phyloP scores from a whole-genome alignment of 2,329 filamentous ascomycete genomes.

The Penicillium griseofulvum region DNA sequence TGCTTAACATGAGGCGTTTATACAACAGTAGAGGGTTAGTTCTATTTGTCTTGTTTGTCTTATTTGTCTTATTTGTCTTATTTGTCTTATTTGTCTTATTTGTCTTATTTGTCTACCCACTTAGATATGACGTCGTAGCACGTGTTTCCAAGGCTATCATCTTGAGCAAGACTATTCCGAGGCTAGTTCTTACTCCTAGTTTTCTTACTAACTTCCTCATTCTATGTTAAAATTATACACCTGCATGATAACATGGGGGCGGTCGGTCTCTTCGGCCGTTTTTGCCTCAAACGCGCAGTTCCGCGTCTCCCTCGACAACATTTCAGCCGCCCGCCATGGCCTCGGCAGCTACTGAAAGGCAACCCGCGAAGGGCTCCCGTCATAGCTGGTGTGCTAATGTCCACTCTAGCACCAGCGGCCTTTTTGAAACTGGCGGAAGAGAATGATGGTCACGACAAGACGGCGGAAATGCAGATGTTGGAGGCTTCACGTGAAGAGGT shows the following conservation, averaged over 20 bases:
- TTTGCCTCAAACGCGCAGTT: conserved; percentile 46
- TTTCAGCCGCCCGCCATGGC: conserved; percentile 22
- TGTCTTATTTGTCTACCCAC: background rate
- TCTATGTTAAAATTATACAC: conserved; percentile 9
- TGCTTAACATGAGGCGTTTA: too few relatives aligned
- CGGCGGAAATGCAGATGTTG: conserved; percentile 82
- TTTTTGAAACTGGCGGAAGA: conserved; percentile 59
- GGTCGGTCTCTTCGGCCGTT: conserved; percentile 49
- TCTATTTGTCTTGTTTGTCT: background rate
- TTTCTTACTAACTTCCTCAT: background rate
- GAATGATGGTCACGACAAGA: conserved; percentile 54
- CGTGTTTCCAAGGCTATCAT: conserved; percentile 1
- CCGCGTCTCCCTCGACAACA: conserved; percentile 36
- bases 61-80: background rate
- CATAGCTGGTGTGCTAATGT: conserved; percentile 35
- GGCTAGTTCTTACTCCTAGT: background rate
- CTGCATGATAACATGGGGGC: conserved; percentile 49
- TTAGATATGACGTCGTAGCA: conserved; percentile 11
- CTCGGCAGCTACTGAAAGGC: conserved; percentile 18
- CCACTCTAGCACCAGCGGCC: conserved; percentile 55
- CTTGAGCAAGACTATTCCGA: background rate
- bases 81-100: background rate
- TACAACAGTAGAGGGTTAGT: background rate
- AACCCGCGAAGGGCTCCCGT: conserved; percentile 24
- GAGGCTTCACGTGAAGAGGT: conserved; percentile 77